A percentile compares a stretch with the other conserved stretches of the same genome.
Conservation (phyloP, 345 rosid genomes). For the Lagerstroemia speciosa region DNA sequence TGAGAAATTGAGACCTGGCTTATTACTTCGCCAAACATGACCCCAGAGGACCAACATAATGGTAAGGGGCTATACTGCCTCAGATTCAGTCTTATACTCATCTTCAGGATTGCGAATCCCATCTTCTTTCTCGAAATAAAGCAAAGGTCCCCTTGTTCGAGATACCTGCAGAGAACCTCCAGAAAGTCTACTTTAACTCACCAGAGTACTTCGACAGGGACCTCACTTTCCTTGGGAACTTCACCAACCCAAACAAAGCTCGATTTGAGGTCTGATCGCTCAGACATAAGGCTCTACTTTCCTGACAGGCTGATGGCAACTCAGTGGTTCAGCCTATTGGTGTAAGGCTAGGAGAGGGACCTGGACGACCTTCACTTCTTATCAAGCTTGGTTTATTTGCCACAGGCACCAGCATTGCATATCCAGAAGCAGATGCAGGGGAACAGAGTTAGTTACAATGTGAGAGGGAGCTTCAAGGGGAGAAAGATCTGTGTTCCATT, state of each 20-base stretch:
- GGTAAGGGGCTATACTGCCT: constrained; percentile 70
- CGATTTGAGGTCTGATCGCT: constrained; percentile 48
- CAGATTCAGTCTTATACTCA: constrained; percentile 60
- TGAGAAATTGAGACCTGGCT: constrained; percentile 15
- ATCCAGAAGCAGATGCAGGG: constrained; percentile 59
- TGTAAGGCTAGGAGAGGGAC: constrained; percentile 38
- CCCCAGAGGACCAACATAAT: constrained; percentile 44
- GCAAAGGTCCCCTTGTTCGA: constrained; percentile 70
- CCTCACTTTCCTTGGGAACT: constrained; percentile 48
- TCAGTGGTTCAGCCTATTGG: constrained; percentile 57
- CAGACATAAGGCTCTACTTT: constrained; percentile 56
- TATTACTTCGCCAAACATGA: constrained; percentile 31
- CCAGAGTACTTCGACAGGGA: constrained; percentile 76
- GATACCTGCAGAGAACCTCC: constrained; percentile 60
- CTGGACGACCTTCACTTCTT: constrained; percentile 50
- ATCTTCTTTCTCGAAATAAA: constrained; percentile 50
- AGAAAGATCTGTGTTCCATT: constrained; percentile 49
- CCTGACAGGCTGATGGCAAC: constrained; percentile 41
- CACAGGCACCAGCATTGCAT: constrained; percentile 42
- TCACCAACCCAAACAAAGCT: constrained; percentile 78
- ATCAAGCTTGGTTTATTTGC: constrained; percentile 73
- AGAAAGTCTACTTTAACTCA: constrained; percentile 61
- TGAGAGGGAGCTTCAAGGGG: constrained; percentile 59
- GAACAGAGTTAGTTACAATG: constrained; percentile 48
- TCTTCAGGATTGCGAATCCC: constrained; percentile 70